Evolutionary conservation across 1,284 basidiomycete species (phyloP).

Genomic region (Pseudozyma sp.): DNA sequence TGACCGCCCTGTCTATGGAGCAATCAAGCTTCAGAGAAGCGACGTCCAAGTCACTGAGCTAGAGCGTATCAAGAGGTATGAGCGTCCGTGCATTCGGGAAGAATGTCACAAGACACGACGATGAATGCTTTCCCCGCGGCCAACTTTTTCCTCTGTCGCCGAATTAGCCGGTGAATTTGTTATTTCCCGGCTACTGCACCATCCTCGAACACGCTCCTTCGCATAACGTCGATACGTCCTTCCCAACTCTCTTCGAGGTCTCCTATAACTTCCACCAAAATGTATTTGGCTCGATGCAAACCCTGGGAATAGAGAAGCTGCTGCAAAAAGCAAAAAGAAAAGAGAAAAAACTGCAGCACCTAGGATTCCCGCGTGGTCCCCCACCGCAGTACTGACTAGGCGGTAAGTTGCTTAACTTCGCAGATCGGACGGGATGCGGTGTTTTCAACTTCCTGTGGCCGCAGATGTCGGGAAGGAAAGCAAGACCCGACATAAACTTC

Average conservation of each 20-base stretch:
- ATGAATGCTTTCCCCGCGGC: conserved; percentile 6
- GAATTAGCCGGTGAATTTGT: conserved; percentile 23
- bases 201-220: too few relatives aligned
- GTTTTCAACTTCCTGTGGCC: conserved; percentile 82
- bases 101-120: conserved; percentile 19
- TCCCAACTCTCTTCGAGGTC: too few relatives aligned
- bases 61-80: not conserved
- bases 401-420: conserved; percentile 82
- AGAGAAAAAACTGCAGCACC: conserved; percentile 77
- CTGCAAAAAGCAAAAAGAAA: conserved; percentile 4
- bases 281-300: too few relatives aligned
- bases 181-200: not conserved
- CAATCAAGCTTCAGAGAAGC: too few relatives aligned
- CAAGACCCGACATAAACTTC: too few relatives aligned
- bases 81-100: conserved; percentile 17
- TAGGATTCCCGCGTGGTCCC: conserved; percentile 85
- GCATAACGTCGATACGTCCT: too few relatives aligned
- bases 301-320: too few relatives aligned
- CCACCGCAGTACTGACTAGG: conserved; percentile 85
- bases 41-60: not conserved
- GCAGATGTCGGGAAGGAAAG: conserved; percentile 71
- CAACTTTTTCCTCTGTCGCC: conserved; percentile 21
- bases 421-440: conserved; percentile 84
- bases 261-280: too few relatives aligned
- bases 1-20: too few relatives aligned